These are phyloP conservation scores for Pyrus betulifolia DNA, from an alignment of 306 rosid species.

Conservation along the genomic window DNA sequence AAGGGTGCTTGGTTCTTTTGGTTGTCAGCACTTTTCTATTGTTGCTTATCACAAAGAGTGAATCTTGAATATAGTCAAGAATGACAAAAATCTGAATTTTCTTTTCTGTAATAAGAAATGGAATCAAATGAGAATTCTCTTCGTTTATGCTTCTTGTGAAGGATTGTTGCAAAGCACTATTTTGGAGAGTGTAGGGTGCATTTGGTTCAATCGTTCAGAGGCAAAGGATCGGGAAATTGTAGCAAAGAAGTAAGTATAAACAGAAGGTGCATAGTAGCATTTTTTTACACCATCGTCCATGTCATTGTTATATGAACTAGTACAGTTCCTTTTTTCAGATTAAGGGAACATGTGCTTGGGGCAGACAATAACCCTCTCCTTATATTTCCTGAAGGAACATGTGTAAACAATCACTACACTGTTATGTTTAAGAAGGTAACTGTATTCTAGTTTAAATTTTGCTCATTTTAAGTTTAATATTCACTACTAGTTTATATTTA, in stretches of 20 bases:
- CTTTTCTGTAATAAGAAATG: not conserved
- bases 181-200: slow-evolving; percentile 92
- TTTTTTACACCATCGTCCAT: not conserved
- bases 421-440: slow-evolving; percentile 95
- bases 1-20: not conserved
- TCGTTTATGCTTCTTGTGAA: slow-evolving; percentile 21
- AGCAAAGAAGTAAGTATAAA: slow-evolving; percentile 69
- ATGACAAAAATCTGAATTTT: not conserved
- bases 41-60: not conserved
- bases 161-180: slow-evolving; percentile 93
- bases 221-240: slow-evolving; percentile 92
- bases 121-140: not conserved
- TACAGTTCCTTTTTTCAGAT: slow-evolving; percentile 34
- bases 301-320: slow-evolving; percentile 13
- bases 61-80: not conserved
- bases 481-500: not conserved
- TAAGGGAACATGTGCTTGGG: slow-evolving; percentile 82
- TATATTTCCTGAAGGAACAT: slow-evolving; percentile 97
- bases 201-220: slow-evolving; percentile 91
- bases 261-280: slow-evolving; percentile 1
- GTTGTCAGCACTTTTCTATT: not conserved
- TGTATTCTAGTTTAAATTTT: slow-evolving; percentile 2
- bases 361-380: slow-evolving; percentile 93
- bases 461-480: not conserved
- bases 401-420: slow-evolving; percentile 93